Evolutionary conservation across 352 stramenopile species (phyloP).

Genomic region (Peronospora belbahrii): DNA sequence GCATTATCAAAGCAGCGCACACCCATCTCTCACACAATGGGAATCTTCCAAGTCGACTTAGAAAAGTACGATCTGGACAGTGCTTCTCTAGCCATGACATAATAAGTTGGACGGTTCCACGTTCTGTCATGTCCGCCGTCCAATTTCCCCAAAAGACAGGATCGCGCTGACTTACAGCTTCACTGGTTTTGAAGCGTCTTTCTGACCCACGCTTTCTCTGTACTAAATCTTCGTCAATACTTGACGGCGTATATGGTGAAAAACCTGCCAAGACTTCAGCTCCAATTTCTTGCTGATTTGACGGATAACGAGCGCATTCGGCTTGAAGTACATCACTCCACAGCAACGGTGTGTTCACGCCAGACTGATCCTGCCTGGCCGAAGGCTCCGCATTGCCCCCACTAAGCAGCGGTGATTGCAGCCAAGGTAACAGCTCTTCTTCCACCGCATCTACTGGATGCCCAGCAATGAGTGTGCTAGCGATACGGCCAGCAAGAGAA

Average conservation of each 20-base stretch:
- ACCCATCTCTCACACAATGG: slow-evolving; percentile 59
- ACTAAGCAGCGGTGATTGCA: slow-evolving; percentile 76
- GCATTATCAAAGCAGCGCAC: slow-evolving; percentile 72
- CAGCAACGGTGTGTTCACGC: slow-evolving; percentile 9
- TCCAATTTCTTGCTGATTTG: slow-evolving; percentile 5
- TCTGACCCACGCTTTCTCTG: slow-evolving; percentile 12
- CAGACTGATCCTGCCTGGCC: not conserved
- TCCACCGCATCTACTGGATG: slow-evolving; percentile 67
- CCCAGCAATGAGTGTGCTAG: slow-evolving; percentile 67
- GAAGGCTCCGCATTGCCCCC: slow-evolving; percentile 38
- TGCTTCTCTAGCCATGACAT: slow-evolving; percentile 70
- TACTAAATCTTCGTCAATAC: slow-evolving; percentile 9
- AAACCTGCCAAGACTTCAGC: slow-evolving; percentile 2
- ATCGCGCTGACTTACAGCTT: slow-evolving; percentile 28
- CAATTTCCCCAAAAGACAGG: slow-evolving; percentile 47
- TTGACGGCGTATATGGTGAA: slow-evolving; percentile 1
- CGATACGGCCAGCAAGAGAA: slow-evolving; percentile 59
- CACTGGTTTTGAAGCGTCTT: slow-evolving; percentile 10
- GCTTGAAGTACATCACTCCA: slow-evolving; percentile 36
- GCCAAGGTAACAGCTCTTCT: slow-evolving; percentile 77
- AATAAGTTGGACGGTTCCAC: slow-evolving; percentile 46
- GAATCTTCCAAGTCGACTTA: slow-evolving; percentile 70
- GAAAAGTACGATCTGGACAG: slow-evolving; percentile 66
- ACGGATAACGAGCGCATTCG: slow-evolving; percentile 24
- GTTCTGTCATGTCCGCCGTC: slow-evolving; percentile 52